Percentiles rank a stretch among this genome's conserved stretches.
phyloP scores from a whole-genome alignment of 345 rosid species.

The Pistacia atlantica region DNA sequence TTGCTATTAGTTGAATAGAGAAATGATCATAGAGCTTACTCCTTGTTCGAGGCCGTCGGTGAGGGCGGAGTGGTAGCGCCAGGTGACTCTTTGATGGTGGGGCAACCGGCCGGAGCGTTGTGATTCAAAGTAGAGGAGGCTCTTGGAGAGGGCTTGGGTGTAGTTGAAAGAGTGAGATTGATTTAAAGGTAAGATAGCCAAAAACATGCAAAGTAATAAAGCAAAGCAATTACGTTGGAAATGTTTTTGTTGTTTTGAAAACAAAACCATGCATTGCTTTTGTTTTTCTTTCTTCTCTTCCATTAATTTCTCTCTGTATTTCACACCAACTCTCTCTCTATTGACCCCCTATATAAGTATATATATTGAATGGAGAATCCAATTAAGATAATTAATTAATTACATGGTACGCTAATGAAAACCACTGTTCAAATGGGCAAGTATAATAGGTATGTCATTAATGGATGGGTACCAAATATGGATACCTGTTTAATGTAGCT shows the following conservation, averaged over 20 bases:
- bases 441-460: neutral
- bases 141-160: slow-evolving; percentile 52
- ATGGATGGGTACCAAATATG: too few species aligned
- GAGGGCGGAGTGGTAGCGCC: slow-evolving; percentile 78
- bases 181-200: slow-evolving; percentile 2
- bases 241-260: neutral
- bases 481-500: too few species aligned
- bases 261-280: neutral
- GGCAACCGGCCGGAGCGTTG: slow-evolving; percentile 71
- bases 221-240: neutral
- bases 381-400: too few species aligned
- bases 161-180: slow-evolving; percentile 38
- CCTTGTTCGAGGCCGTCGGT: slow-evolving; percentile 69
- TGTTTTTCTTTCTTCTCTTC: slow-evolving; percentile 6
- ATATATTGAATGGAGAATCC: too few species aligned
- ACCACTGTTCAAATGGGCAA: too few species aligned
- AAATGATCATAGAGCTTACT: slow-evolving; percentile 27
- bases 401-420: too few species aligned
- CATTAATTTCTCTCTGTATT: slow-evolving; percentile 9
- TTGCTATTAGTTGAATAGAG: too few species aligned
- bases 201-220: slow-evolving; percentile 5
- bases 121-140: slow-evolving; percentile 68
- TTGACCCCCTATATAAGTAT: neutral
- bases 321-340: neutral
- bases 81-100: slow-evolving; percentile 53